Base-by-base conservation (phyloP, 306 rosid genomes). In the Hylodesmum podocarpum region DNA sequence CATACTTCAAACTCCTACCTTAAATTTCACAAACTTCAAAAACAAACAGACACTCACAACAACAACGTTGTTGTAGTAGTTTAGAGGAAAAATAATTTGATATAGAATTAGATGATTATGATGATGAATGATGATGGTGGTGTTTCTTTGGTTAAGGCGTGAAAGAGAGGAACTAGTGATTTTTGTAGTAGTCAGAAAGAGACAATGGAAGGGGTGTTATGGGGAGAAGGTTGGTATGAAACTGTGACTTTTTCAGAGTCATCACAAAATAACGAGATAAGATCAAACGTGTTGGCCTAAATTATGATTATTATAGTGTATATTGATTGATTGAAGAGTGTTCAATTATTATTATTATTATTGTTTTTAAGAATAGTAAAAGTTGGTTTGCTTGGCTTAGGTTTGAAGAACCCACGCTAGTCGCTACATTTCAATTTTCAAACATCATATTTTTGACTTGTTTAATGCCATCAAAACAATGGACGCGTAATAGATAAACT, bases 171-270 rank as follows among this genome's bases (percentile, higher is more conserved):
- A 40, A 9, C 25, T 24, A 25, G 4, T 27, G 67, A 3, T 22
- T 47, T 46, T 21, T 78, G 70, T 36, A 72, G 70, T 9, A 25
- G 13, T 8, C 40, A 36, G 53, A 27, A 11, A n/a, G 21, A 44
- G 50, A 44, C 50, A 4, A 6, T 12, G 49, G 1, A 44, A 1
- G 1, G 11, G 18, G 3, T 5, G 15, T 15, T 3, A 28, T 4
- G 9, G 33, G 24, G 19, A 6, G 68, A 46, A 14, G 73, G 29
- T 44, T 27, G 39, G 83, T 73, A 31, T 63, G 88, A 73, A 81
- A 71, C 25, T 37, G 16, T 39, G 69, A 89, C 89, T 77, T 84
- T 78, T 86, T 87, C 90, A 47, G 25, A 83, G 86, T 70, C 72
- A 75, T 70, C 66, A 22, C 57, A 40, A 44, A 76, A 79, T 43